phyloP scores from a whole-genome alignment of 352 stramenopile genomes.

The Pythium phragmiticola region DNA sequence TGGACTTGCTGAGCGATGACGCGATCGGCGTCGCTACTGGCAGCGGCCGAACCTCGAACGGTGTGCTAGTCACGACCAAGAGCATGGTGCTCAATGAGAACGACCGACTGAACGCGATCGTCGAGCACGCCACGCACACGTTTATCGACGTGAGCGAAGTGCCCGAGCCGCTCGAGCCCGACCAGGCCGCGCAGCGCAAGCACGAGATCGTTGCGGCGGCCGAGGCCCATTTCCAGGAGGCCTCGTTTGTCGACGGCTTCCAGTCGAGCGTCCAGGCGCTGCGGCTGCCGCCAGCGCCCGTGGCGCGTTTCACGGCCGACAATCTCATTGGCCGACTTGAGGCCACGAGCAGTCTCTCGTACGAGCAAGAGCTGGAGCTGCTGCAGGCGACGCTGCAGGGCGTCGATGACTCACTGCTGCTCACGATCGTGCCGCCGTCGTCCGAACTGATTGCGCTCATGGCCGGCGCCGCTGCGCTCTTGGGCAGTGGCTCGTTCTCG shows the following conservation, averaged over 20 bases:
- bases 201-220: constrained; percentile 67
- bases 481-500: constrained; percentile 16
- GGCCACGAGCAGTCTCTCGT: constrained; percentile 40
- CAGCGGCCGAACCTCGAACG: constrained; percentile 39
- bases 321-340: constrained; percentile 53
- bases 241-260: constrained; percentile 58
- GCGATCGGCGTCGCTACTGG: constrained; percentile 29
- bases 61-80: constrained; percentile 47
- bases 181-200: constrained; percentile 74
- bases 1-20: constrained; percentile 60
- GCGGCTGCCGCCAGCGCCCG: constrained; percentile 32
- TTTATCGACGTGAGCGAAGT: constrained; percentile 87
- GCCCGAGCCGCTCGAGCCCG: constrained; percentile 70
- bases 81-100: constrained; percentile 64
- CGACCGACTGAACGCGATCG: constrained; percentile 73
- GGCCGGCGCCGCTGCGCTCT: constrained; percentile 29
- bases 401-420: constrained; percentile 42
- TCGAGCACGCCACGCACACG: constrained; percentile 70
- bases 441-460: constrained; percentile 66
- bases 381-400: constrained; percentile 43
- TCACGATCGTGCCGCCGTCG: constrained; percentile 55
- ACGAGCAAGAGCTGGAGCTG: constrained; percentile 59
- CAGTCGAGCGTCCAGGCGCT: constrained; percentile 44
- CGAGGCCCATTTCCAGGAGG: constrained; percentile 46
- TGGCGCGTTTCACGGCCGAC: constrained; percentile 32